Conservation (phyloP, 2,329 filamentous ascomycete genomes). For the Penicillium sp. region DNA sequence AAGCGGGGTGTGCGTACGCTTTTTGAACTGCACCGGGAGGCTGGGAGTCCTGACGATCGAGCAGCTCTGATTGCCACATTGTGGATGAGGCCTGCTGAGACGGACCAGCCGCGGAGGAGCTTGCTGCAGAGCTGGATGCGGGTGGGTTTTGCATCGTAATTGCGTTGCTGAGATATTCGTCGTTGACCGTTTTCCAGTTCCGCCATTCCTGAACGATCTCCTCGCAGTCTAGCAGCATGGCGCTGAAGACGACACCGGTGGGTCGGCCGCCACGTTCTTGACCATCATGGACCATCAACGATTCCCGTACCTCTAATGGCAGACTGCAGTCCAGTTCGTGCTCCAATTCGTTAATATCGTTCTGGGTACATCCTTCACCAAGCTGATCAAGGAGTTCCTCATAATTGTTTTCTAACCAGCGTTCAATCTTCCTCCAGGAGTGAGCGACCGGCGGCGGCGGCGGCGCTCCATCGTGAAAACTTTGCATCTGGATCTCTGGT, state of each 20-base stretch:
- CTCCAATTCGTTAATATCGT: slow-evolving; percentile 95
- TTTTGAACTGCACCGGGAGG: slow-evolving; percentile 84
- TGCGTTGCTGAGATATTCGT: slow-evolving; percentile 72
- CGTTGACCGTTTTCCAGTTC: slow-evolving; percentile 91
- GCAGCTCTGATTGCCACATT: slow-evolving; percentile 81
- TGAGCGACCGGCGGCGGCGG: slow-evolving; percentile 83
- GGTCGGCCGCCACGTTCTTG: slow-evolving; percentile 90
- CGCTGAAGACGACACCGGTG: slow-evolving; percentile 88
- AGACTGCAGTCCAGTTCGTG: slow-evolving; percentile 93
- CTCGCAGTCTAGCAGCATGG: slow-evolving; percentile 96
- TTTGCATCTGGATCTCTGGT: slow-evolving; percentile 94
- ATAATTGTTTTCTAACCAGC: slow-evolving; percentile 93
- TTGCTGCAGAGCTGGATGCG: slow-evolving; percentile 66
- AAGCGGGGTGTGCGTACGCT: slow-evolving; percentile 86
- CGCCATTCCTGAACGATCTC: slow-evolving; percentile 98
- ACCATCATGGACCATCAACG: slow-evolving; percentile 87
- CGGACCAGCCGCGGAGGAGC: slow-evolving; percentile 61
- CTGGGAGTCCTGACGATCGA: slow-evolving; percentile 81
- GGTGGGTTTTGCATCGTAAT: slow-evolving; percentile 53
- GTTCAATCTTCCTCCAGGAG: slow-evolving; percentile 92
- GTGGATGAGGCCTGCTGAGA: slow-evolving; percentile 54
- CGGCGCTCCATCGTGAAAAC: slow-evolving; percentile 85
- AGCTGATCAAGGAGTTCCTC: slow-evolving; percentile 91
- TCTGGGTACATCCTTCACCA: slow-evolving; percentile 84
- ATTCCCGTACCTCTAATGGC: slow-evolving; percentile 90